A percentile compares a stretch with the other conserved stretches of the same genome.
Evolutionary conservation across 75 land plant genomes (phyloP).

Genomic region (Selaginella tamariscina): DNA sequence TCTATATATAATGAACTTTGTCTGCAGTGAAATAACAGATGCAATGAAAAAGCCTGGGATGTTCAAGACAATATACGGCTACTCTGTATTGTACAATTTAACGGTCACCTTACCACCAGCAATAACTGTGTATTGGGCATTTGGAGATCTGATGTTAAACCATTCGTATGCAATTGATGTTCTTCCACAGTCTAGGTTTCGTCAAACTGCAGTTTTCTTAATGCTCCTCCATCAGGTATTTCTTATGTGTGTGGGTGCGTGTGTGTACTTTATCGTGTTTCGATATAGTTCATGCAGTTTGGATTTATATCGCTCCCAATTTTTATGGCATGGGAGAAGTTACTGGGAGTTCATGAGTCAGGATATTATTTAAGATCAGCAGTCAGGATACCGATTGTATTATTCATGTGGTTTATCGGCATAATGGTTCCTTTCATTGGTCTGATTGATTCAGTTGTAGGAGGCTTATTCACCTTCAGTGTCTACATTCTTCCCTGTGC

Average conservation of each 20-base stretch:
- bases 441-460: background rate
- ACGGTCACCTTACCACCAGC: constrained; percentile 1
- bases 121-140: constrained; percentile 1
- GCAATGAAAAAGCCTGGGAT: background rate
- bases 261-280: background rate
- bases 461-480: background rate
- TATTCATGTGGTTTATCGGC: background rate
- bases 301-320: constrained; percentile 4
- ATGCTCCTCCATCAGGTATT: constrained; percentile 5
- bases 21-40: background rate
- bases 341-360: background rate
- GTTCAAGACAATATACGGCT: background rate
- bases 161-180: background rate
- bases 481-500: constrained; percentile 9
- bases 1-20: background rate
- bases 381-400: background rate
- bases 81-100: background rate
- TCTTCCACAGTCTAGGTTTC: constrained; percentile 8
- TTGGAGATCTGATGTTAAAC: constrained; percentile 4
- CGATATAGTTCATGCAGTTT: constrained; percentile 4
- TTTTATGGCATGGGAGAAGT: constrained; percentile 7
- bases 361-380: background rate
- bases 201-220: background rate
- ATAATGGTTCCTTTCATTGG: constrained; percentile 10
- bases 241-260: background rate